Evolutionary conservation across 352 stramenopile genomes (phyloP), one percentile per base, ranked within the genome.

Genomic region (Blastocystis sp.): DNA sequence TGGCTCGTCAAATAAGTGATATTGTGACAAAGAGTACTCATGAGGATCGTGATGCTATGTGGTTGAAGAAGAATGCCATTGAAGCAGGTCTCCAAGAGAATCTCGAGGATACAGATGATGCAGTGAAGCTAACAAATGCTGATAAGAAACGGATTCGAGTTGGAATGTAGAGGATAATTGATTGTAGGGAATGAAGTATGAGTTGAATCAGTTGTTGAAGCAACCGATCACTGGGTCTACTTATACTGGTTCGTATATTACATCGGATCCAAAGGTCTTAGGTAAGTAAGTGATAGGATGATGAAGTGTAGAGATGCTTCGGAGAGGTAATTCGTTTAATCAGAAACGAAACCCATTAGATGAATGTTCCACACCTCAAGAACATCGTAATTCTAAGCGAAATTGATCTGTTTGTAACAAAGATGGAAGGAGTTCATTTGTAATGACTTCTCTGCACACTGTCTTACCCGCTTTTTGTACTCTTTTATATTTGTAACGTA

Each of bases 361-460:
- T 67, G 71, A 83, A 27, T n/a, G 54, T 16, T 29, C 37, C 16
- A n/a, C 51, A n/a, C 51, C 32, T 69, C 42, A 35, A 69, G 42
- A 35, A 69, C 24, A 35, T 4, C 56, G n/a, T 63, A 11, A 4
- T 14, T 63, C 46, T 19, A 80, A 56, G 29, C 39, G 27, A 42
- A 61, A 61, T 21, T 80, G 21, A 54, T 59, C 14, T 80, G 69
- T 61, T 80, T 69, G 54, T 29, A 66, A 83, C 66, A 59, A 83
- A 83, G 14, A 65, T 35, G 29, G 21, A 29, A 52, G 5, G 65
- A 77, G 32, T 77, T 77, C 43, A 85, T 51, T 57, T 75, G 59
- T n/a, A 87, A 39, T 9, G 77, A 87, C 19, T 77, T 57, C 32
- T 87, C 77, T 27, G 77, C 77, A 42, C 51, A 87, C 49, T 87